Evolutionary conservation across 169 alveolate genomes (phyloP), one percentile per base, ranked within the genome.

Genomic region (Babesia ovis): DNA sequence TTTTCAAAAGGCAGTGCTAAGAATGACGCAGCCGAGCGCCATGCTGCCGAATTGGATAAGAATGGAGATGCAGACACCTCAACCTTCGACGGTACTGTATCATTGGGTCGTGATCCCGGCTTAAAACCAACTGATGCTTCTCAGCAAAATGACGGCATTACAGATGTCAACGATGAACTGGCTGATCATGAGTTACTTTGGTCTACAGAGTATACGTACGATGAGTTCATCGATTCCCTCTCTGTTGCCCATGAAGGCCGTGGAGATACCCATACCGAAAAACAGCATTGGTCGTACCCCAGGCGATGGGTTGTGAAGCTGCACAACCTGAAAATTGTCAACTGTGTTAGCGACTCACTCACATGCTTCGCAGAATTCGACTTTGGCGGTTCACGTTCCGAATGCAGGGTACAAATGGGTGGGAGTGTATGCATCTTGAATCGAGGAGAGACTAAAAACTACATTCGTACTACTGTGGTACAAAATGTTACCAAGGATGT

Each of bases 401-500:
- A 87, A 56, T 87, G 92, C 62, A 64, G 92, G 27, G 90, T 87
- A 53, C 91, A 83, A 68, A 83, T 84, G 56, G 92, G 92, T 6
- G 53, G 83, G 27, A 79, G 62, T 25, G 76, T 77, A 68, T 74
- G 82, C 67, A 91, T 91, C 14, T 62, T 90, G 54, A 82, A 90
- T 42, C 75, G 79, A 45, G 95, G 95, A 16, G 86, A 85, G 34
- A 61, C 88, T 22, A 91, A 91, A 29, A 89, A 91, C 71, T 80
- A 88, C 42, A 61, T 91, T 18, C 56, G 95, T 53, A 91, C 94
- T 11, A 94, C 92, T 18, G 91, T 91, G 12, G 89, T 91, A 48
- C 85, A 85, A 35, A 87, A 90, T 35, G 90, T 91, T 2, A 74
- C 70, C 16, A 85, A 84, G 53, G 93, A 89, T 25, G 84, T 80